phyloP scores from a whole-genome alignment of 331 rosid species.

The Malus hybrid region DNA sequence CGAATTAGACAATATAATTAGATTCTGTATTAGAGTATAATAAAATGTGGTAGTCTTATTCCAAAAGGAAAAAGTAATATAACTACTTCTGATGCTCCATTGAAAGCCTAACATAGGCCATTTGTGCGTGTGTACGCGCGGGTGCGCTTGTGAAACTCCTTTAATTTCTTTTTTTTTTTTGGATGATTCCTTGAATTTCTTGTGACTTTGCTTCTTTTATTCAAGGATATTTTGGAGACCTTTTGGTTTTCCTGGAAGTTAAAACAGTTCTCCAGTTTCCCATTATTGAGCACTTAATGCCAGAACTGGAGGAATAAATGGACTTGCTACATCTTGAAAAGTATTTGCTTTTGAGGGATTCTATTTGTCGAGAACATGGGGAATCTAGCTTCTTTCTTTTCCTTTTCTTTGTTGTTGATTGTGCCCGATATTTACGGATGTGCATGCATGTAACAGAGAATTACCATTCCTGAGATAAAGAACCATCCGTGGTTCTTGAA shows the following conservation, averaged over 20 bases:
- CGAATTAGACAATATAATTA: too few relatives aligned
- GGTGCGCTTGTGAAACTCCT: too few relatives aligned
- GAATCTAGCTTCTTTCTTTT: background rate
- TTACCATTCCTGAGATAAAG: slow-evolving; percentile 71
- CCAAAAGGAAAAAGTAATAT: background rate
- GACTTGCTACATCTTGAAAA: background rate
- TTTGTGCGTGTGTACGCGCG: background rate
- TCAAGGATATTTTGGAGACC: background rate
- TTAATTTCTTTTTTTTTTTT: too few relatives aligned
- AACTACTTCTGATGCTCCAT: background rate
- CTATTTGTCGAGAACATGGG: background rate
- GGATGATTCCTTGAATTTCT: background rate
- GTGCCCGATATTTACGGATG: slow-evolving; percentile 10
- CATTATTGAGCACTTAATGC: background rate
- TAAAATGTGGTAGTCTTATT: background rate
- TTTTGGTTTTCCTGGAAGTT: background rate
- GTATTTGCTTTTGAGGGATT: background rate
- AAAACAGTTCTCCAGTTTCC: background rate
- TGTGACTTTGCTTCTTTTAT: background rate
- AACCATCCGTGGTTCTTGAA: slow-evolving; percentile 74
- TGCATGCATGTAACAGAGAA: slow-evolving; percentile 52
- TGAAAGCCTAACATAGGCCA: background rate
- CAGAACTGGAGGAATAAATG: background rate
- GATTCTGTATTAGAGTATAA: too few relatives aligned
- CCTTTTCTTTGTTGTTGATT: background rate